phyloP scores from a whole-genome alignment of 495 filamentous ascomycete species.

The Penicillium coffeae region DNA sequence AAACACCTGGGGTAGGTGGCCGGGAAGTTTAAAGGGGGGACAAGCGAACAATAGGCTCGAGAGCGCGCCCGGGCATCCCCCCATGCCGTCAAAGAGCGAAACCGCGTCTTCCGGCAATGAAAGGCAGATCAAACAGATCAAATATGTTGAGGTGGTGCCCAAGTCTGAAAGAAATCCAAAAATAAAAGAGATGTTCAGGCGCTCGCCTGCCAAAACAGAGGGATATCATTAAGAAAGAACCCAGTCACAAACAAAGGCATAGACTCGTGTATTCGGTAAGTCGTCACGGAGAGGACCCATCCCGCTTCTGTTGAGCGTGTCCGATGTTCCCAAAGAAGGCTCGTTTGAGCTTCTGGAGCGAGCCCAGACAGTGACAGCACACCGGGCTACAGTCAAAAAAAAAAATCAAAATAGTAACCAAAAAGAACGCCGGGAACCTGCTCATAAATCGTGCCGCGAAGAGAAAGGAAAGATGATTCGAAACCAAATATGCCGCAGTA shows the following conservation, averaged over 20 bases:
- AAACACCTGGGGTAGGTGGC: constrained; percentile 1
- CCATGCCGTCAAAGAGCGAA: not conserved
- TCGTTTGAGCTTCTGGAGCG: not conserved
- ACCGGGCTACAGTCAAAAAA: not conserved
- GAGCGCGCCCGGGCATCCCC: not conserved
- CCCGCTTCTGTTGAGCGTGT: constrained; percentile 8
- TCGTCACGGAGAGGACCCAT: constrained; percentile 18
- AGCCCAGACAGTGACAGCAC: not conserved
- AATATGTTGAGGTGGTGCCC: constrained; percentile 1
- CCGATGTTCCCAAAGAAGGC: not conserved
- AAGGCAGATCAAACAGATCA: constrained; percentile 1
- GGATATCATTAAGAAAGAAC: constrained; percentile 31
- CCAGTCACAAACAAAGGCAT: constrained; percentile 25
- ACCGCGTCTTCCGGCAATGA: too few species aligned
- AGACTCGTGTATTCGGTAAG: constrained; percentile 31
- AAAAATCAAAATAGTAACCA: not conserved
- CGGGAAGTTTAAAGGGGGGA: constrained; percentile 9
- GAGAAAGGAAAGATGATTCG: constrained; percentile 2
- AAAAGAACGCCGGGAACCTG: not conserved
- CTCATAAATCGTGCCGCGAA: not conserved
- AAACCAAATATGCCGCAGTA: not conserved
- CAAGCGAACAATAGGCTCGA: constrained; percentile 2
- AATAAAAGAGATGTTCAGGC: constrained; percentile 12
- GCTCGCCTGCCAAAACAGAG: constrained; percentile 25
- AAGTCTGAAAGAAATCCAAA: constrained; percentile 1